These are phyloP conservation scores for Globisporangium carolinianum DNA, from an alignment of 352 stramenopile genomes.

Conservation along the genomic window DNA sequence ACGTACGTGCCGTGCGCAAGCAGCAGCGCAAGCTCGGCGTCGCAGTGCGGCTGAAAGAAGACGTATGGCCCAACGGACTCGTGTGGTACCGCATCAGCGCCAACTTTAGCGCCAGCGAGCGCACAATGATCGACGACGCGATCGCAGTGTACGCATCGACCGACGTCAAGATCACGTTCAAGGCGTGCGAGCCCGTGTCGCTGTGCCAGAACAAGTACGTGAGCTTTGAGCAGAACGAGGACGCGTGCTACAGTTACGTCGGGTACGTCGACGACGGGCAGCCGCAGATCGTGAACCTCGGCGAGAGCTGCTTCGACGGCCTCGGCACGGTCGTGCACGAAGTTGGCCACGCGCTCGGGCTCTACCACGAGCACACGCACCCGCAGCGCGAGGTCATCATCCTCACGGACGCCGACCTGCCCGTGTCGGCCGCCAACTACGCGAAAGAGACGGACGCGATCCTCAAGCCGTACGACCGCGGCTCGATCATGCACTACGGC, in stretches of 20 bases:
- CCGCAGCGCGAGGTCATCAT: slow-evolving; percentile 61
- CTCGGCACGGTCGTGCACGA: slow-evolving; percentile 52
- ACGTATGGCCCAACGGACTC: slow-evolving; percentile 60
- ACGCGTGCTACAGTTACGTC: slow-evolving; percentile 69
- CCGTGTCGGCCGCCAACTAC: slow-evolving; percentile 62
- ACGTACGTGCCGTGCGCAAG: slow-evolving; percentile 12
- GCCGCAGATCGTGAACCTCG: slow-evolving; percentile 65
- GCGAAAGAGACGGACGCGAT: slow-evolving; percentile 48
- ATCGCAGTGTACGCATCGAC: slow-evolving; percentile 49
- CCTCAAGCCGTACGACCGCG: slow-evolving; percentile 58
- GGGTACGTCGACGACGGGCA: slow-evolving; percentile 59
- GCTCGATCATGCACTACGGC: slow-evolving; percentile 80
- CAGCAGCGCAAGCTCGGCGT: slow-evolving; percentile 43
- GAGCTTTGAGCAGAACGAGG: slow-evolving; percentile 60
- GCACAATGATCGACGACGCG: slow-evolving; percentile 42
- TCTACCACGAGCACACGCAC: slow-evolving; percentile 74
- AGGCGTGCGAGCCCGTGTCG: slow-evolving; percentile 51
- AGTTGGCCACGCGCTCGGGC: slow-evolving; percentile 50
- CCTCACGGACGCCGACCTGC: slow-evolving; percentile 51
- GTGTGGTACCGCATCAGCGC: slow-evolving; percentile 64
- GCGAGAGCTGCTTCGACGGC: slow-evolving; percentile 54
- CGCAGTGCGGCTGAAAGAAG: slow-evolving; percentile 40
- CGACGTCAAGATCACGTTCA: slow-evolving; percentile 53
- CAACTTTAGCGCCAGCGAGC: slow-evolving; percentile 38
- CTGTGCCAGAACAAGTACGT: slow-evolving; percentile 66